These are phyloP conservation scores for Fusarium paranaense DNA, from an alignment of 2,329 filamentous ascomycete genomes.

Conservation along the genomic window DNA sequence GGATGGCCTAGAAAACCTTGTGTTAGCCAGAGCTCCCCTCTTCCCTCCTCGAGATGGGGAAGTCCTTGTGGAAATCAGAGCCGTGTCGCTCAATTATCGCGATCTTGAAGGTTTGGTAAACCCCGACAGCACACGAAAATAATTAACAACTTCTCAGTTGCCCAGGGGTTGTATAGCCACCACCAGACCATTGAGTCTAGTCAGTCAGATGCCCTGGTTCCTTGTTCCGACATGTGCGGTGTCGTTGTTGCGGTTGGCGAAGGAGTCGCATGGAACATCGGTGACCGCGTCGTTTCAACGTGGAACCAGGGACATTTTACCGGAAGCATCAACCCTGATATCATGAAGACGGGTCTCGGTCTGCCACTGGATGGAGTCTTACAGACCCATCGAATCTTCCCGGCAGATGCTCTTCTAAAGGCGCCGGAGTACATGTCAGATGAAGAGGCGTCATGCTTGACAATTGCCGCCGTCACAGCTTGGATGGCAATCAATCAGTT, in stretches of 20 bases:
- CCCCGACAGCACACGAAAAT: not conserved
- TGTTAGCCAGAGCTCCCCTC: not conserved
- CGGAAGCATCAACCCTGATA: not conserved
- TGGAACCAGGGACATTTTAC: not conserved
- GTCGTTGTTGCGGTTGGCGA: not conserved
- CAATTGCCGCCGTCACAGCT: not conserved
- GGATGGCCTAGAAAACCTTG: not conserved
- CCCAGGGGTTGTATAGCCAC: not conserved
- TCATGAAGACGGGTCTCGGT: not conserved
- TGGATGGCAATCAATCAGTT: slow-evolving; percentile 6
- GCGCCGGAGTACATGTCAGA: not conserved
- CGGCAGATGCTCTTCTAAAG: not conserved
- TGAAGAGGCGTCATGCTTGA: not conserved
- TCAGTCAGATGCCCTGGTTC: not conserved
- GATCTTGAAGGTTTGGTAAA: not conserved
- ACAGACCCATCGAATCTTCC: not conserved
- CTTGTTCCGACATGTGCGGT: not conserved
- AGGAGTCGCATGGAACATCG: not conserved
- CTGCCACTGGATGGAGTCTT: not conserved
- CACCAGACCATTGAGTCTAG: not conserved
- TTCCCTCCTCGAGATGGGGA: not conserved
- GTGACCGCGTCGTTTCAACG: not conserved
- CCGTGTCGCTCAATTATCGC: not conserved
- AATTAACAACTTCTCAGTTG: not conserved
- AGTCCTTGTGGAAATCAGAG: not conserved